phyloP scores from a whole-genome alignment of 495 filamentous ascomycete species.

The Corynascus novoguineensis region DNA sequence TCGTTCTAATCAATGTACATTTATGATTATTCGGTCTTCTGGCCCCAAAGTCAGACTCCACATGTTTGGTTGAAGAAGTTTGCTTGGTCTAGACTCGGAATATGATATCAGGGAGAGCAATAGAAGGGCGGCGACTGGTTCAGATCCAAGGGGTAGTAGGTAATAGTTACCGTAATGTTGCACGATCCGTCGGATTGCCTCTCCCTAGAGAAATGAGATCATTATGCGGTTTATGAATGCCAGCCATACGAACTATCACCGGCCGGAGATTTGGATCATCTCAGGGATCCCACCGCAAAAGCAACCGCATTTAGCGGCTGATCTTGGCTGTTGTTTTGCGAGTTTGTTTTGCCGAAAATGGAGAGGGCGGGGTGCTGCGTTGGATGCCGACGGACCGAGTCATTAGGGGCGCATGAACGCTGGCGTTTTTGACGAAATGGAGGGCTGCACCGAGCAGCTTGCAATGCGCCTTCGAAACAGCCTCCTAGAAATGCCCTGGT shows the following conservation, averaged over 20 bases:
- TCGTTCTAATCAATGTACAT: too few species aligned
- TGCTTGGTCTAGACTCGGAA: too few species aligned
- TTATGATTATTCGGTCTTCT: too few species aligned
- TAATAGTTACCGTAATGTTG: too few species aligned
- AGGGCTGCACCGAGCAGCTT: background rate
- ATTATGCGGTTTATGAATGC: background rate
- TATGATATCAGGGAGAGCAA: too few species aligned
- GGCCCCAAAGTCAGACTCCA: too few species aligned
- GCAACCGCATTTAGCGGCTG: background rate
- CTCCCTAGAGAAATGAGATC: constrained; percentile 9
- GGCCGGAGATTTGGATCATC: constrained; percentile 17
- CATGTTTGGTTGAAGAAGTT: too few species aligned
- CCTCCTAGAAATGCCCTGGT: background rate
- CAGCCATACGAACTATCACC: background rate
- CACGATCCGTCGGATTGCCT: too few species aligned
- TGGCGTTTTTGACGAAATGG: background rate
- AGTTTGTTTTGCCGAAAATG: background rate
- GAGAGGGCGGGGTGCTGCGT: background rate
- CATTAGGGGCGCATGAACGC: background rate
- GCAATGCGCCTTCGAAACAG: background rate
- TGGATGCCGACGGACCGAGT: constrained; percentile 6
- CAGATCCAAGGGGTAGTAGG: too few species aligned
- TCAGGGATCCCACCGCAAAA: constrained; percentile 8
- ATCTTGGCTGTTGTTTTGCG: background rate
- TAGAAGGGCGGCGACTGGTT: too few species aligned